These are phyloP conservation scores for Angomonas ambiguus DNA, from an alignment of 208 protist species.

Conservation along the genomic window DNA sequence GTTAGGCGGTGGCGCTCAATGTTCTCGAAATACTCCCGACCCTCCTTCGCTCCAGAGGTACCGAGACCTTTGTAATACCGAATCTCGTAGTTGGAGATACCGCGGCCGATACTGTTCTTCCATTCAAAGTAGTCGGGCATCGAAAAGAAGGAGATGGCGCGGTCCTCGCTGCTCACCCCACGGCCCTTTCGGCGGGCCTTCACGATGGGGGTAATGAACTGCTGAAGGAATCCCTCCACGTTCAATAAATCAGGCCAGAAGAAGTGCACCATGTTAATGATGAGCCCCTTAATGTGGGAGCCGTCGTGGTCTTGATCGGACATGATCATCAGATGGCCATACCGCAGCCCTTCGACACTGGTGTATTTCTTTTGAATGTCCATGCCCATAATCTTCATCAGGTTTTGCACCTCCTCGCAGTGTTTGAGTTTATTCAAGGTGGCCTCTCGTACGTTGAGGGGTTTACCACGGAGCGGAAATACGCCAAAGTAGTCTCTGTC, in stretches of 20 bases:
- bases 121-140: constrained; percentile 98
- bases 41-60: constrained; percentile 95
- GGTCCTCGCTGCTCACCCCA: constrained; percentile 25
- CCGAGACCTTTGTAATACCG: constrained; percentile 99
- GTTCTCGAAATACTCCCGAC: constrained; percentile 99
- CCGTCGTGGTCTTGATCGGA: constrained; percentile 99
- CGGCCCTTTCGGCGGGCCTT: constrained; percentile 93
- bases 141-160: constrained; percentile 97
- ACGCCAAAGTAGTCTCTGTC: constrained; percentile 99
- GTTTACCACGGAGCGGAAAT: constrained; percentile 99
- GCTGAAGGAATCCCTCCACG: constrained; percentile 95
- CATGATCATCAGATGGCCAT: constrained; percentile 99
- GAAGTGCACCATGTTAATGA: constrained; percentile 99
- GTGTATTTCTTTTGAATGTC: constrained; percentile 92
- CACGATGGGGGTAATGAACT: constrained; percentile 99
- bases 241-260: constrained; percentile 99
- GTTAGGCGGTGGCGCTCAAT: constrained; percentile 95
- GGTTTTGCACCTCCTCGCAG: constrained; percentile 95
- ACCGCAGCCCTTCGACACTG: constrained; percentile 92
- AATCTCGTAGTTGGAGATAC: constrained; percentile 91
- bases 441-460: constrained; percentile 99
- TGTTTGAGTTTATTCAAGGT: constrained; percentile 90
- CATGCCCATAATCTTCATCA: constrained; percentile 96
- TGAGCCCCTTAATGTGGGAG: constrained; percentile 99
- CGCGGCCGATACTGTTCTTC: constrained; percentile 77